A percentile compares a stretch with the other conserved stretches of the same genome.
Conservation (phyloP, 208 protist genomes). For the Zelonia costaricensis region DNA sequence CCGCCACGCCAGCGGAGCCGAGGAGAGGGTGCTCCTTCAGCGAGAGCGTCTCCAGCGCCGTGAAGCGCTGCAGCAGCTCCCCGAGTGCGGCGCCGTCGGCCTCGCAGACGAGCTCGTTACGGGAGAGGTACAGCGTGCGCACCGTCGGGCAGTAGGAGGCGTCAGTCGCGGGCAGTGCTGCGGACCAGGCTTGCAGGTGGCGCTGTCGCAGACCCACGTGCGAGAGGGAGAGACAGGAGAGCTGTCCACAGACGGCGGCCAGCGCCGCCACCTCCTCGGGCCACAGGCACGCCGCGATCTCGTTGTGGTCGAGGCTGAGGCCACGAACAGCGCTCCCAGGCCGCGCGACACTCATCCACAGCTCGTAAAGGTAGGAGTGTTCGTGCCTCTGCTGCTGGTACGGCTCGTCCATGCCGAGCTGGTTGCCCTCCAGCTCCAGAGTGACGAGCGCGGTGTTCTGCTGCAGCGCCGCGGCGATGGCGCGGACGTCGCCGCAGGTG, state of each 20-base stretch:
- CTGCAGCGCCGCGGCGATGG: conserved; percentile 39
- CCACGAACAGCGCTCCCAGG: conserved; percentile 36
- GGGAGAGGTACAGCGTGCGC: conserved; percentile 50
- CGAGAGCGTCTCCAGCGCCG: conserved; percentile 47
- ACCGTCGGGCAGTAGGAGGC: conserved; percentile 17
- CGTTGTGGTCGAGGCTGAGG: conserved; percentile 69
- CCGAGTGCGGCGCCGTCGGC: conserved; percentile 38
- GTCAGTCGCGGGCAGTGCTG: conserved; percentile 10
- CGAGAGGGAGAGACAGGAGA: conserved; percentile 54
- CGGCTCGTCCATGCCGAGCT: conserved; percentile 32
- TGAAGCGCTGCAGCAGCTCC: conserved; percentile 42
- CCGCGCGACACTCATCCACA: conserved; percentile 35
- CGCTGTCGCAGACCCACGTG: conserved; percentile 39
- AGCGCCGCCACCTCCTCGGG: conserved; percentile 55
- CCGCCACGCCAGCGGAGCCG: conserved; percentile 29
- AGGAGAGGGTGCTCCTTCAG: conserved; percentile 58
- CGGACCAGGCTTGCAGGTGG: conserved; percentile 53
- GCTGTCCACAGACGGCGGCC: conserved; percentile 34
- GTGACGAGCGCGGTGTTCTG: conserved; percentile 46
- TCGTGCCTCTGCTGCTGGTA: conserved; percentile 8
- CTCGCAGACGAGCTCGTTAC: conserved; percentile 47
- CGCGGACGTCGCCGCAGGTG: conserved; percentile 37
- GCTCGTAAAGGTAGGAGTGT: conserved; percentile 49
- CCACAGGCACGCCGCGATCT: conserved; percentile 50
- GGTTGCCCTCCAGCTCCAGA: conserved; percentile 74